Evolutionary conservation across 1,139 yeast species (phyloP).

Genomic region (Candida glucosophila): DNA sequence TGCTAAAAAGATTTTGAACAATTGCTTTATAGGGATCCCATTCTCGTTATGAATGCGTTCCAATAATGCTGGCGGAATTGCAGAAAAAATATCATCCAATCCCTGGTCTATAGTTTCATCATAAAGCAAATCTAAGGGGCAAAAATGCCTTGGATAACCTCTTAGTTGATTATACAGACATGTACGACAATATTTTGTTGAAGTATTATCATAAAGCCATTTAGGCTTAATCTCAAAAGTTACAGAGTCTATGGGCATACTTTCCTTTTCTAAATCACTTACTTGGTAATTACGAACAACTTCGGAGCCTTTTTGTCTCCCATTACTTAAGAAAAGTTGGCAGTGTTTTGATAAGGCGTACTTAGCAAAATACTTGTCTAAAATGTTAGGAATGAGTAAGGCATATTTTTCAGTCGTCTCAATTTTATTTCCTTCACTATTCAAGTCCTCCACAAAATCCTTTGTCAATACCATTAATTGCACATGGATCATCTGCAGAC

Average conservation of each 20-base stretch:
- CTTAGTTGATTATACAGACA: conserved; percentile 34
- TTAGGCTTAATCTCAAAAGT: conserved; percentile 39
- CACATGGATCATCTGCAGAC: conserved; percentile 29
- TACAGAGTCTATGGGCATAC: conserved; percentile 13
- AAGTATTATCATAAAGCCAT: conserved; percentile 37
- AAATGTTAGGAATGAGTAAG: conserved; percentile 31
- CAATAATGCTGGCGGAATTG: conserved; percentile 16
- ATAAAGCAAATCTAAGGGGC: conserved; percentile 35
- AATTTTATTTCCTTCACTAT: conserved; percentile 19
- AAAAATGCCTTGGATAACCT: conserved; percentile 29
- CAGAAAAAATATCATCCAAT: conserved; percentile 23
- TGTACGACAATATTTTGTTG: conserved; percentile 37
- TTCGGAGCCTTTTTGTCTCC: conserved; percentile 1
- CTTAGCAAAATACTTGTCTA: conserved; percentile 24
- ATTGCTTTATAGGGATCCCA: conserved; percentile 20
- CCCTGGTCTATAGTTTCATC: conserved; percentile 25
- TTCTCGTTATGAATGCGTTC: conserved; percentile 11
- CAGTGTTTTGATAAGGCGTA: conserved; percentile 27
- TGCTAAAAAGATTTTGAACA: conserved; percentile 20
- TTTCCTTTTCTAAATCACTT: background rate
- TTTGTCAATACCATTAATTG: conserved; percentile 29
- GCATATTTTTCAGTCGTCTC: conserved; percentile 35
- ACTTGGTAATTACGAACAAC: background rate
- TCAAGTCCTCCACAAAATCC: conserved; percentile 24
- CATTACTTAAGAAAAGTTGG: conserved; percentile 18